Evolutionary conservation across 495 filamentous ascomycete species (phyloP).

Genomic region (Daldinia loculata): DNA sequence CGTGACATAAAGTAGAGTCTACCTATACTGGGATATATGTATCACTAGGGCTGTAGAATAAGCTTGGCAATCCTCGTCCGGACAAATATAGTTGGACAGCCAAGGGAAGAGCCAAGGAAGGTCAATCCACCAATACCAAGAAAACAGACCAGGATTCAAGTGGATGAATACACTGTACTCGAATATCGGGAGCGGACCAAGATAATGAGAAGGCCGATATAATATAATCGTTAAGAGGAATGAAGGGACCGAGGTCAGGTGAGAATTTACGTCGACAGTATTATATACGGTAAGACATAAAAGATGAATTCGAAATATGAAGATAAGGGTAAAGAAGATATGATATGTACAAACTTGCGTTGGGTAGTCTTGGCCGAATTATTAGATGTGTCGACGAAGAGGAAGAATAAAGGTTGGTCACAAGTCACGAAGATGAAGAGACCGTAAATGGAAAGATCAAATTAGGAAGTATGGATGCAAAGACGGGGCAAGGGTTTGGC

Average conservation of each 20-base stretch:
- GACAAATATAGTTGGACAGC: slow-evolving; percentile 22
- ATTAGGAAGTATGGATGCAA: slow-evolving; percentile 29
- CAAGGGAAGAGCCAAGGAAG: slow-evolving; percentile 20
- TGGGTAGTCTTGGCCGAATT: slow-evolving; percentile 2
- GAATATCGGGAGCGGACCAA: slow-evolving; percentile 18
- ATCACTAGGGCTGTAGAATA: slow-evolving; percentile 28
- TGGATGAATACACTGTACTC: slow-evolving; percentile 15
- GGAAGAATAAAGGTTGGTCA: slow-evolving; percentile 6
- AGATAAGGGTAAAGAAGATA: neutral
- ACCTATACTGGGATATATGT: slow-evolving; percentile 33
- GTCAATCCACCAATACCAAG: slow-evolving; percentile 35
- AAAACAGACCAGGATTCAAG: slow-evolving; percentile 14
- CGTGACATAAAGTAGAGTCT: slow-evolving; percentile 30
- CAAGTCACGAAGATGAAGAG: slow-evolving; percentile 26
- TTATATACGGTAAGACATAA: slow-evolving; percentile 6
- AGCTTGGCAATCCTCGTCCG: slow-evolving; percentile 35
- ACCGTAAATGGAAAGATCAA: slow-evolving; percentile 21
- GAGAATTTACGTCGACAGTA: slow-evolving; percentile 3
- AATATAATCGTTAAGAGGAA: neutral
- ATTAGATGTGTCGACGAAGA: neutral
- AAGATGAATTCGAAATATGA: neutral
- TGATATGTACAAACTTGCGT: slow-evolving; percentile 12
- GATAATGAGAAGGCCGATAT: slow-evolving; percentile 23
- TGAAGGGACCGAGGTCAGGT: neutral
- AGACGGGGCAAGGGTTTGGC: neutral